phyloP scores from a whole-genome alignment of 164 flowering plant genomes.

The Echeveria elegans region DNA sequence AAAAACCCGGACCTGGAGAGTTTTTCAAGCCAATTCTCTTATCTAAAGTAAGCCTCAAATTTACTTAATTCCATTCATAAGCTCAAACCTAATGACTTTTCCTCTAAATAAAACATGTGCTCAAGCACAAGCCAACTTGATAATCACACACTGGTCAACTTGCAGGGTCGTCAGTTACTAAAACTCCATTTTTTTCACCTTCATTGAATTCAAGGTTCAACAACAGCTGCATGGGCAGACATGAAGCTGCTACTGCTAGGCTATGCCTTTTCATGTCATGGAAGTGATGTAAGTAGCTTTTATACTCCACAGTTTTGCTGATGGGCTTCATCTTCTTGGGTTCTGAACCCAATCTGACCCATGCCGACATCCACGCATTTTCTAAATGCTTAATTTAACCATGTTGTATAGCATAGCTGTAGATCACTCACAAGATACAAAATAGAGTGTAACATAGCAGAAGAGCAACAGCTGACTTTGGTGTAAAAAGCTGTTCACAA shows the following conservation, averaged over 20 bases:
- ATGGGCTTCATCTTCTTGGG: not conserved
- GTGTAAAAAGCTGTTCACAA: not conserved
- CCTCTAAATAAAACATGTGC: too few species aligned
- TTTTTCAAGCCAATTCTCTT: too few species aligned
- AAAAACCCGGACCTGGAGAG: too few species aligned
- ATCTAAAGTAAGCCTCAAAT: too few species aligned
- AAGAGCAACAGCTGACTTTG: not conserved
- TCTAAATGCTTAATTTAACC: not conserved
- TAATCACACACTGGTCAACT: too few species aligned
- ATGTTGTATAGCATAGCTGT: not conserved
- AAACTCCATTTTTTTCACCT: not conserved
- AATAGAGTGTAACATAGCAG: not conserved
- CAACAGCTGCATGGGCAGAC: conserved; percentile 1
- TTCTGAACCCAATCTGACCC: not conserved
- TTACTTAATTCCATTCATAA: too few species aligned
- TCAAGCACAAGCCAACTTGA: too few species aligned
- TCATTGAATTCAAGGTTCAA: not conserved
- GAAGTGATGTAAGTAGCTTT: not conserved
- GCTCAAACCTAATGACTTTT: too few species aligned
- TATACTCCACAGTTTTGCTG: not conserved
- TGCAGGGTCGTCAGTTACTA: not conserved
- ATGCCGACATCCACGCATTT: not conserved
- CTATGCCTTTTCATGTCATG: conserved; percentile 5
- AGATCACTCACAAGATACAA: not conserved
- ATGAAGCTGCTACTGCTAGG: conserved; percentile 3